These are phyloP conservation scores for Canariomyces notabilis DNA, from an alignment of 2,329 filamentous ascomycete genomes.

Conservation along the genomic window DNA sequence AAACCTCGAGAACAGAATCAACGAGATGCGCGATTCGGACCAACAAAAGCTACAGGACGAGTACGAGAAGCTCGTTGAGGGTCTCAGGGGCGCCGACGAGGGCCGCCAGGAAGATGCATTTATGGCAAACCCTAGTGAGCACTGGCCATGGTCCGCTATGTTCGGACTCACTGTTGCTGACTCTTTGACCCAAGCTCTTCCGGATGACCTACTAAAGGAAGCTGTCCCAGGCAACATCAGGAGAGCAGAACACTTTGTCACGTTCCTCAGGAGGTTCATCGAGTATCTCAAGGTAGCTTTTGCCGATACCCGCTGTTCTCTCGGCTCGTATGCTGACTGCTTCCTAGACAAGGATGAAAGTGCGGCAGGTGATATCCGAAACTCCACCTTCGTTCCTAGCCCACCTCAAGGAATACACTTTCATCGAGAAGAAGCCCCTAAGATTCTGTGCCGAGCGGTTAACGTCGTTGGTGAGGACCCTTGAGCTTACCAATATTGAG, in stretches of 20 bases:
- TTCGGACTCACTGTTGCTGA: constrained; percentile 17
- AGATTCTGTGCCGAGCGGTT: constrained; percentile 92
- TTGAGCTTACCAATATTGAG: constrained; percentile 96
- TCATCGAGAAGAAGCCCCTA: constrained; percentile 93
- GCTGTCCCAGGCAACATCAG: constrained; percentile 95
- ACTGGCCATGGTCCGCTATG: not conserved
- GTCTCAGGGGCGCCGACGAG: constrained; percentile 80
- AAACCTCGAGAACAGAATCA: constrained; percentile 85
- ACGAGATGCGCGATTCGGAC: constrained; percentile 93
- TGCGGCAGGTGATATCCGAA: constrained; percentile 93
- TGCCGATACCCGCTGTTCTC: not conserved
- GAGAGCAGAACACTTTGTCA: constrained; percentile 90
- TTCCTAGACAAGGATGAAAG: constrained; percentile 85
- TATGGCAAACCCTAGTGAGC: constrained; percentile 77
- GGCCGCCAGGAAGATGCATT: constrained; percentile 90
- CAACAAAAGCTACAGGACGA: constrained; percentile 91
- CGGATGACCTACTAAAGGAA: constrained; percentile 90
- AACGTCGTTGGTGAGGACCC: constrained; percentile 87
- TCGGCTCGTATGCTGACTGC: not conserved
- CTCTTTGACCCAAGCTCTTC: constrained; percentile 56
- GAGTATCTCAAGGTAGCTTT: constrained; percentile 73
- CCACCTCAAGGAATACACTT: constrained; percentile 91
- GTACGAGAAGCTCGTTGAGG: constrained; percentile 92
- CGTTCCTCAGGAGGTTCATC: constrained; percentile 93
- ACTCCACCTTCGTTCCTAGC: constrained; percentile 90